These are phyloP conservation scores for Cutaneotrichosporon cutaneum DNA, from an alignment of 1,284 basidiomycete genomes.

Conservation along the genomic window DNA sequence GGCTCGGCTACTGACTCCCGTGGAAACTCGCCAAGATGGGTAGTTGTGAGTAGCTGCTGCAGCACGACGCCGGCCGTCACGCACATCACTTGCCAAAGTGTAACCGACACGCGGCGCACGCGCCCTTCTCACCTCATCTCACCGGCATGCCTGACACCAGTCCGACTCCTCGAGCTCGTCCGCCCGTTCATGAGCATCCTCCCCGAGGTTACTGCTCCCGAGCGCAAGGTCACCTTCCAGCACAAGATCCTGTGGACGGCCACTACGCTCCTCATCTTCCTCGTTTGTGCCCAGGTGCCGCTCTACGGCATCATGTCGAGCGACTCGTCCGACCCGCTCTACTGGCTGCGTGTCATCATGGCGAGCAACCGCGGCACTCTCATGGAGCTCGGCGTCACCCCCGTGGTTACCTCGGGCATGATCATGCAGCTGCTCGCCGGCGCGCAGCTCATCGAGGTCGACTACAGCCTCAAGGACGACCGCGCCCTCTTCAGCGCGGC, in stretches of 20 bases:
- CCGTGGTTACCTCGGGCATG: conserved; percentile 97
- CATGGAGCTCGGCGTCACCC: conserved; percentile 98
- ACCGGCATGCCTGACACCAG: conserved; percentile 51
- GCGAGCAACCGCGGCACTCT: conserved; percentile 97
- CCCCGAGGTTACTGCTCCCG: conserved; percentile 92
- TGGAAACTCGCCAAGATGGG: conserved; percentile 41
- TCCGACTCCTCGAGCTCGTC: conserved; percentile 93
- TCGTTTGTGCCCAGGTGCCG: conserved; percentile 95
- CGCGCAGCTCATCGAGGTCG: conserved; percentile 95
- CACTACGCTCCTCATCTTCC: conserved; percentile 93
- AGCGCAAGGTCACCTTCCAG: conserved; percentile 94
- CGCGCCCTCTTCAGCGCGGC: conserved; percentile 92
- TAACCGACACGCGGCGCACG: background rate
- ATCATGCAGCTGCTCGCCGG: conserved; percentile 99
- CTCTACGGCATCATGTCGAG: conserved; percentile 98
- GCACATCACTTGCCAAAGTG: background rate
- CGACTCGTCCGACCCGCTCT: conserved; percentile 95
- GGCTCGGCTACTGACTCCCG: conserved; percentile 23
- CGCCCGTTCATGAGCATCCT: conserved; percentile 89
- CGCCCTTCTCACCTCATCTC: conserved; percentile 1
- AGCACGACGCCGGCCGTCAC: background rate
- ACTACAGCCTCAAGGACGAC: conserved; percentile 96
- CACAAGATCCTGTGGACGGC: conserved; percentile 97
- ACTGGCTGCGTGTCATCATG: conserved; percentile 99
- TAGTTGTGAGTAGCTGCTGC: conserved; percentile 30